These are phyloP conservation scores for Kurtzmaniella quercitrusa DNA, from an alignment of 1,139 yeast genomes.

Conservation along the genomic window DNA sequence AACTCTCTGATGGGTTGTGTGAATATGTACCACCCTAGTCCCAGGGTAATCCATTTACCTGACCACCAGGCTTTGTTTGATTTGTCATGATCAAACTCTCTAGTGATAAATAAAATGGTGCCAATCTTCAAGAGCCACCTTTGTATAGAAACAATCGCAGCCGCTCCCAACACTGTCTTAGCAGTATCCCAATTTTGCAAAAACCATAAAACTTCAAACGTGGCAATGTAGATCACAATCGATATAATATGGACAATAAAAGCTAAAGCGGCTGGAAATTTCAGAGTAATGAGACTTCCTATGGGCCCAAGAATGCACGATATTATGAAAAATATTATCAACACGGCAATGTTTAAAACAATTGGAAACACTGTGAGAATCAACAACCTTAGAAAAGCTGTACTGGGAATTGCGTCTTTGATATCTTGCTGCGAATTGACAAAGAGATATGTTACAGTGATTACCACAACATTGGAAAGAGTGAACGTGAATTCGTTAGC, in stretches of 20 bases:
- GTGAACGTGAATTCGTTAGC: conserved; percentile 29
- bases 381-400: conserved; percentile 35
- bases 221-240: conserved; percentile 36
- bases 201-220: conserved; percentile 49
- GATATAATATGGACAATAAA: conserved; percentile 41
- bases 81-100: conserved; percentile 49
- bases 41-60: conserved; percentile 57
- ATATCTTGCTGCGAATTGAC: conserved; percentile 42
- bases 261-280: conserved; percentile 44
- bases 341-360: conserved; percentile 34
- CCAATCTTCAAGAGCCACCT: conserved; percentile 38
- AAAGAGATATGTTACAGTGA: conserved; percentile 40
- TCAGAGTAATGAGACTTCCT: conserved; percentile 26
- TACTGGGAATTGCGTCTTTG: conserved; percentile 23
- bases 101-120: conserved; percentile 37
- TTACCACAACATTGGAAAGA: conserved; percentile 21
- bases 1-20: conserved; percentile 56
- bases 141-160: conserved; percentile 39
- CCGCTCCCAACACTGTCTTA: conserved; percentile 46
- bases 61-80: conserved; percentile 66
- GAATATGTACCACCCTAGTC: conserved; percentile 46
- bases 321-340: conserved; percentile 35
- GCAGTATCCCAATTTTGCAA: conserved; percentile 52
- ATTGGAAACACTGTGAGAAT: conserved; percentile 48
- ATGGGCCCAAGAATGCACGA: conserved; percentile 48